Conservation (phyloP, 2,329 filamentous ascomycete genomes). For the Tolypocladium ophioglossoides region DNA sequence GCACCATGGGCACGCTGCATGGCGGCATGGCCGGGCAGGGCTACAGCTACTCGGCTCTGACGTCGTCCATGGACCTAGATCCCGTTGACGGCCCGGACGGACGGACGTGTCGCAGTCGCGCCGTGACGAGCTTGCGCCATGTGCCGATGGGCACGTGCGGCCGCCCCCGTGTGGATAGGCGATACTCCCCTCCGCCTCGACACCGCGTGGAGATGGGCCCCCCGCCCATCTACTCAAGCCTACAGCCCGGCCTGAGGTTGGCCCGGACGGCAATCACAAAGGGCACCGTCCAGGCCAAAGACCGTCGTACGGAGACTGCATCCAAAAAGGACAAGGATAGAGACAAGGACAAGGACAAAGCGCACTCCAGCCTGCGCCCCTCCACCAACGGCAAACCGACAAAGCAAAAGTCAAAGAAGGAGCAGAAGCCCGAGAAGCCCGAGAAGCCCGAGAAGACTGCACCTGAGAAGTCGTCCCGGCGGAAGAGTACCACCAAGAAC, state of each 20-base stretch:
- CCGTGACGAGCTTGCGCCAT: too few relatives aligned
- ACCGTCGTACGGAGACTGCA: neutral
- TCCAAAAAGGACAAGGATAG: neutral
- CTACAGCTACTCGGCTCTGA: conserved; percentile 3
- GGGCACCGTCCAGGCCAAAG: neutral
- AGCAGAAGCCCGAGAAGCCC: neutral
- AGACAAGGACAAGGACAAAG: neutral
- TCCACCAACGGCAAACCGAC: neutral
- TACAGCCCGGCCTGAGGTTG: neutral
- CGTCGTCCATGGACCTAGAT: neutral
- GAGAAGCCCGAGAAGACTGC: neutral
- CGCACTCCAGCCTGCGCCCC: neutral
- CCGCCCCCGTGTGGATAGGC: neutral
- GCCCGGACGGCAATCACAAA: neutral
- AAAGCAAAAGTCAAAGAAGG: neutral
- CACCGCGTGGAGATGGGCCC: neutral
- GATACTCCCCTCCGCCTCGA: neutral
- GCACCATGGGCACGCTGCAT: neutral
- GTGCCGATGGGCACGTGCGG: too few relatives aligned
- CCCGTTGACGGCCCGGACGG: neutral
- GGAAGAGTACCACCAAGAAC: neutral
- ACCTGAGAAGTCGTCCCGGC: neutral
- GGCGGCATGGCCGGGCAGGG: neutral
- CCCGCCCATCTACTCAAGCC: neutral
- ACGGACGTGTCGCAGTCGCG: neutral